Percentiles rank a stretch among this genome's conserved stretches.
Evolutionary conservation across 805 yeast genomes (phyloP).

Genomic region (Monosporozyma aerobia): DNA sequence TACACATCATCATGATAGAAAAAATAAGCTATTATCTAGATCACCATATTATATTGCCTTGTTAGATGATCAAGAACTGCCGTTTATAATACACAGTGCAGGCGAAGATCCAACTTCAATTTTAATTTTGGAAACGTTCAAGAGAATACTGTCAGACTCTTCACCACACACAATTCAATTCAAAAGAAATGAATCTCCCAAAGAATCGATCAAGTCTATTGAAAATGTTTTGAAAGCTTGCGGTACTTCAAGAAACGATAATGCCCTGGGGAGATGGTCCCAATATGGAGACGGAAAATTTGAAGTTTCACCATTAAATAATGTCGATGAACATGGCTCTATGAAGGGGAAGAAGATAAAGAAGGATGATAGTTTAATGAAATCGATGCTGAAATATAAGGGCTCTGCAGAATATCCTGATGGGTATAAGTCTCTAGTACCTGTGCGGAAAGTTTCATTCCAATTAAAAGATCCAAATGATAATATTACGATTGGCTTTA

Average conservation of each 20-base stretch:
- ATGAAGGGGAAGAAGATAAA: slow-evolving; percentile 20
- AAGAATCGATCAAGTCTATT: slow-evolving; percentile 36
- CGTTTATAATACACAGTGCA: slow-evolving; percentile 51
- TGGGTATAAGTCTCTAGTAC: slow-evolving; percentile 40
- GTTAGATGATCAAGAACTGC: slow-evolving; percentile 47
- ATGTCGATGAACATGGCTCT: slow-evolving; percentile 34
- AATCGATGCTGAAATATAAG: slow-evolving; percentile 44
- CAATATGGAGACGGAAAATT: slow-evolving; percentile 60
- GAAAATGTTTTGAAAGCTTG: slow-evolving; percentile 48
- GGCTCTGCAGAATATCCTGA: slow-evolving; percentile 36
- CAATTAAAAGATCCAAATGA: slow-evolving; percentile 29
- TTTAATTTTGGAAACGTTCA: slow-evolving; percentile 50
- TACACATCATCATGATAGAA: background rate
- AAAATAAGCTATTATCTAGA: slow-evolving; percentile 28
- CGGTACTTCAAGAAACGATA: slow-evolving; percentile 54
- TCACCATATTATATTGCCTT: slow-evolving; percentile 58
- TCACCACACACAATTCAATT: slow-evolving; percentile 35
- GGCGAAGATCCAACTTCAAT: slow-evolving; percentile 39
- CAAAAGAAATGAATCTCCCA: slow-evolving; percentile 23
- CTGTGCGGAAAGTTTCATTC: slow-evolving; percentile 46
- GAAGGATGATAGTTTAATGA: slow-evolving; percentile 33
- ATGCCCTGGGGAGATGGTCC: slow-evolving; percentile 62
- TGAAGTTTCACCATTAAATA: slow-evolving; percentile 56
- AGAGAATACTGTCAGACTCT: slow-evolving; percentile 23
- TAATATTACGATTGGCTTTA: slow-evolving; percentile 20